These are phyloP conservation scores for Paramecium tetraurelia DNA, from an alignment of 73 alveolate species.

Conservation along the genomic window DNA sequence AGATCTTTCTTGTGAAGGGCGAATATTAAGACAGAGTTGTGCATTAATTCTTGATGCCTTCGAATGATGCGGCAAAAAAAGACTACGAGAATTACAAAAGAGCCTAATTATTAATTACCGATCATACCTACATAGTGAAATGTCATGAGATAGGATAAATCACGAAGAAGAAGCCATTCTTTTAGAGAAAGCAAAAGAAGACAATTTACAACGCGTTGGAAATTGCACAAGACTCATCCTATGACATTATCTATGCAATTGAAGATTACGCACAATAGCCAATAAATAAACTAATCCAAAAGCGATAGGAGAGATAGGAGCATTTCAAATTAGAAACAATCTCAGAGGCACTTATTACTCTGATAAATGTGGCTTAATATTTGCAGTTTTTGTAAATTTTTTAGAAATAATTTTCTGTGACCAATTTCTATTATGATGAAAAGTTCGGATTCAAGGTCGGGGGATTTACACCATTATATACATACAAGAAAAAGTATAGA, in stretches of 20 bases:
- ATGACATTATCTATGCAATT: background rate
- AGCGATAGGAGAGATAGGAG: background rate
- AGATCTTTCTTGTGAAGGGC: background rate
- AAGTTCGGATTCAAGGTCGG: background rate
- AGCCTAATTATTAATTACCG: background rate
- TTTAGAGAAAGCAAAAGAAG: background rate
- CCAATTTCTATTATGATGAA: conserved; percentile 13
- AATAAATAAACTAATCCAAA: background rate
- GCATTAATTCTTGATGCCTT: background rate
- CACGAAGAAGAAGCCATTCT: background rate
- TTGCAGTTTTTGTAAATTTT: background rate
- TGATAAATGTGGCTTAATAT: background rate
- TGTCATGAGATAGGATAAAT: background rate
- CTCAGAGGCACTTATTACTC: background rate
- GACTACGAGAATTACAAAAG: background rate
- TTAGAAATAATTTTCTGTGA: background rate
- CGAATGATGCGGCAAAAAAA: background rate
- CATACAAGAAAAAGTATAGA: background rate
- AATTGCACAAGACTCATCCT: background rate
- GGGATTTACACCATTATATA: background rate
- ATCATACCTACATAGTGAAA: background rate
- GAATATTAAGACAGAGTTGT: background rate
- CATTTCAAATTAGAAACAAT: background rate
- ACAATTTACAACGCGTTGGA: background rate
- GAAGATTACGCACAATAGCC: background rate